Base-by-base conservation (phyloP, 345 rosid genomes). In the Dipteronia sinensis region DNA sequence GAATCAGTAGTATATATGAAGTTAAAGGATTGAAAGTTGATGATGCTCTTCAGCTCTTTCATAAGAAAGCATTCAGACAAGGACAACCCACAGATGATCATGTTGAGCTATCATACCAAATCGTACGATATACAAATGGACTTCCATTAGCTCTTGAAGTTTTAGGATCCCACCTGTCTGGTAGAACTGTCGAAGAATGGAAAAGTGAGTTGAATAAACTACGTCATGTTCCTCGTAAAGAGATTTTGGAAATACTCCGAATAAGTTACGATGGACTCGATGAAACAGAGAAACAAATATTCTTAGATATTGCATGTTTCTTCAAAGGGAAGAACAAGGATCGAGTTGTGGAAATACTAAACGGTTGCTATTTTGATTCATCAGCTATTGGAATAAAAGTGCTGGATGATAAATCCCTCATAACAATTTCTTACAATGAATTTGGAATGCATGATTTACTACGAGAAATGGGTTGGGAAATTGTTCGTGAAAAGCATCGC, bases 111-210 rank as follows among this genome's bases (percentile, higher is more conserved):
- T 62, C 82, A 3, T 8, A 46, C 4, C 46, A 51, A 0, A 25
- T 80, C 11, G 10, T 79, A 12, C 8, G 6, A 2, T 7, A n/a
- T 7, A 25, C 51, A 6, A 23, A 78, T 20, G 66, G 71, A 10
- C 64, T 73, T 73, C 80, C 86, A 16, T 74, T 80, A 9, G 77
- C 79, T 2, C 56, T 83, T 3, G 11, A 70, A 31, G 71, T 71
- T 7, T 10, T 74, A 15, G 83, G 81, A 2, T 74, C 77, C 0
- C 66, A 7, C 8, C 47, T 83, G 2, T 22, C 29, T 2, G 65
- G 47, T 4, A 71, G 42, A 42, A 0, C 23, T 2, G 0, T 22
- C 6, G 22, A 8, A 1, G 19, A 40, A 16, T 83, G 86, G 86
- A 4, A 40, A 46, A 68, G 42, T 1, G 65, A 16, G 2, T 53